These are phyloP conservation scores for Oenanthe javanica DNA, from an alignment of 140 eudicot genomes.

Conservation along the genomic window DNA sequence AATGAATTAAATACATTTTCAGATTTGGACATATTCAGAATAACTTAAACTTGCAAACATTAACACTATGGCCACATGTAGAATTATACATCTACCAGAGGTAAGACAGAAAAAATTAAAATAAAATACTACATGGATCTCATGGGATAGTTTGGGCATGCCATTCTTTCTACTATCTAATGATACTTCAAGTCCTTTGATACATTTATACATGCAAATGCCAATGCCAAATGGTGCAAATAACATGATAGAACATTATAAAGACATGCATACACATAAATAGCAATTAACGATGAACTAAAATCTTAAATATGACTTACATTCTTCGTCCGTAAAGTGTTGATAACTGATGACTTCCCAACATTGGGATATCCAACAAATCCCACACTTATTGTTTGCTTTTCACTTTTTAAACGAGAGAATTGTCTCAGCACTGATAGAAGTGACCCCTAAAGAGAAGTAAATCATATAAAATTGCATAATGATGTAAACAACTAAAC, in stretches of 20 bases:
- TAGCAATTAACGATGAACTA: not conserved
- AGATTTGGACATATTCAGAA: not conserved
- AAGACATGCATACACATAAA: not conserved
- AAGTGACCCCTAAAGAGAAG: conserved; percentile 64
- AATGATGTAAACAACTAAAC: not conserved
- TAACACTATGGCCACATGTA: not conserved
- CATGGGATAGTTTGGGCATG: not conserved
- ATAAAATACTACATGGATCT: not conserved
- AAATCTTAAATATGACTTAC: conserved; percentile 37
- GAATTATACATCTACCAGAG: not conserved
- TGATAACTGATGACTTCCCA: conserved; percentile 97
- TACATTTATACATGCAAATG: not conserved
- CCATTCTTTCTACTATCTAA: not conserved
- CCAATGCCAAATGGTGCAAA: not conserved
- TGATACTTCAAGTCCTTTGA: not conserved
- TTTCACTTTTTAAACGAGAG: conserved; percentile 85
- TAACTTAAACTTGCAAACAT: not conserved
- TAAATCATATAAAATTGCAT: not conserved
- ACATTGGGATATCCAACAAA: conserved; percentile 98
- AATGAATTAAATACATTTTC: not conserved
- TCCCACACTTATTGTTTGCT: conserved; percentile 98
- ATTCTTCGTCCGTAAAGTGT: conserved; percentile 86
- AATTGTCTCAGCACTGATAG: conserved; percentile 87
- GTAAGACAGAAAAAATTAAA: not conserved
- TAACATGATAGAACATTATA: not conserved